phyloP scores from a whole-genome alignment of 2,329 filamentous ascomycete species.

The Sodiomyces alkalinus region DNA sequence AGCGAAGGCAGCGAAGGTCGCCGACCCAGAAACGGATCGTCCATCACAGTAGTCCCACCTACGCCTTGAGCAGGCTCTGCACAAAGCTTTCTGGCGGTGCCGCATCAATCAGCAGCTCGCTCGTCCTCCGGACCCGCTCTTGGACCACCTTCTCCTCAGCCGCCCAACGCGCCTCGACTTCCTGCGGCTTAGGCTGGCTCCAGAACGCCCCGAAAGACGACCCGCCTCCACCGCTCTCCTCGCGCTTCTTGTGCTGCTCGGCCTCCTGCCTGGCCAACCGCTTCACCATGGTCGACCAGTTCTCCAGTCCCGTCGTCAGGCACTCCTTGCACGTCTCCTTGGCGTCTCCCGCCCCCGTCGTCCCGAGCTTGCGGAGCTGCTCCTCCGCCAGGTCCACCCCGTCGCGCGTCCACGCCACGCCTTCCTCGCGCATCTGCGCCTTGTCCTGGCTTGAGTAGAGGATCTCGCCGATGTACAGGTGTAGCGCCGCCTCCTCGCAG shows the following conservation, averaged over 20 bases:
- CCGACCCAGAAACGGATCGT: too few species aligned
- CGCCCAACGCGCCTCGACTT: conserved; percentile 30
- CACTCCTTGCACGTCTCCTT: conserved; percentile 58
- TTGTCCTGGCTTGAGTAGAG: conserved; percentile 53
- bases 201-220: conserved; percentile 19
- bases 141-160: conserved; percentile 39
- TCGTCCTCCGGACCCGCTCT: conserved; percentile 34
- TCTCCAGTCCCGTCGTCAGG: conserved; percentile 57
- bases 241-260: conserved; percentile 16
- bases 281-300: conserved; percentile 72
- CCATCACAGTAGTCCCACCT: too few species aligned
- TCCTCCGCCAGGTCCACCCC: conserved; percentile 69
- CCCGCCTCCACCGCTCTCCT: conserved; percentile 9
- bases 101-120: conserved; percentile 35
- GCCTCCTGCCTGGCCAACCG: conserved; percentile 41
- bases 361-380: conserved; percentile 34
- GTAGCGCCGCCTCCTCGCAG: conserved; percentile 76
- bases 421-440: conserved; percentile 41
- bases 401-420: conserved; percentile 79
- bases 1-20: too few species aligned
- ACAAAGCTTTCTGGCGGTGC: conserved; percentile 19
- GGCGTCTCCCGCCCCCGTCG: conserved; percentile 1
- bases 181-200: conserved; percentile 18
- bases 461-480: conserved; percentile 88
- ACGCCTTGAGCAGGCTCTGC: conserved; percentile 24